Conservation (phyloP, 768 basidiomycete species). For the Boletellus emodensis region DNA sequence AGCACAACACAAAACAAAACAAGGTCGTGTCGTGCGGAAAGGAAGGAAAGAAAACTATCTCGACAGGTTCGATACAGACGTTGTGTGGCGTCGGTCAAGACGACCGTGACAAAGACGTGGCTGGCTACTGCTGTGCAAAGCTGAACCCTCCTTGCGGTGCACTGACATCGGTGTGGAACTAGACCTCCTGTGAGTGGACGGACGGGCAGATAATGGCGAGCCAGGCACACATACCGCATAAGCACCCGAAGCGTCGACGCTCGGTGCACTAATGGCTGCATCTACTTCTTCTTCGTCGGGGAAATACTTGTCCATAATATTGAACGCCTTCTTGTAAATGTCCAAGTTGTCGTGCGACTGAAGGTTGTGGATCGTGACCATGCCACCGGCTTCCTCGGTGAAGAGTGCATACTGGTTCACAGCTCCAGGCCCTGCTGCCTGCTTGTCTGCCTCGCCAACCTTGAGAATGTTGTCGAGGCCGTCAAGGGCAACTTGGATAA, state of each 20-base stretch:
- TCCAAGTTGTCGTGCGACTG: conserved; percentile 99
- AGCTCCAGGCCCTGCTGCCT: conserved; percentile 72
- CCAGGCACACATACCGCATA: conserved; percentile 57
- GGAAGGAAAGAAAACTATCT: conserved; percentile 8
- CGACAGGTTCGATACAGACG: conserved; percentile 7
- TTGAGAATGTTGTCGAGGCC: conserved; percentile 98
- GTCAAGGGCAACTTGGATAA: conserved; percentile 96
- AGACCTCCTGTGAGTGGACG: conserved; percentile 8
- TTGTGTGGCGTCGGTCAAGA: conserved; percentile 20
- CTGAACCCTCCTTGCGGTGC: conserved; percentile 96
- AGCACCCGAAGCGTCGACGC: conserved; percentile 66
- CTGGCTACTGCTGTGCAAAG: conserved; percentile 65
- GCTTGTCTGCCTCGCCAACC: conserved; percentile 94
- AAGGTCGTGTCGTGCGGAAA: conserved; percentile 6
- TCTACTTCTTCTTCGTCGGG: conserved; percentile 95
- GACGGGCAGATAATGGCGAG: background rate
- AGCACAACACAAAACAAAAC: conserved; percentile 20
- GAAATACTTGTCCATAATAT: conserved; percentile 98
- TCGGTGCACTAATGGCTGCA: conserved; percentile 72
- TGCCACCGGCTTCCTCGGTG: conserved; percentile 98
- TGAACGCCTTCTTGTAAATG: conserved; percentile 99
- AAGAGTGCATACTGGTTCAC: conserved; percentile 90
- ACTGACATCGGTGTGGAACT: conserved; percentile 83
- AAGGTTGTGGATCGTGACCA: conserved; percentile 98
- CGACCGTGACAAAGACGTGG: background rate